Percentiles rank a stretch among this genome's conserved stretches.
phyloP scores from a whole-genome alignment of 2,329 filamentous ascomycete genomes.

The Fusarium papillatum region DNA sequence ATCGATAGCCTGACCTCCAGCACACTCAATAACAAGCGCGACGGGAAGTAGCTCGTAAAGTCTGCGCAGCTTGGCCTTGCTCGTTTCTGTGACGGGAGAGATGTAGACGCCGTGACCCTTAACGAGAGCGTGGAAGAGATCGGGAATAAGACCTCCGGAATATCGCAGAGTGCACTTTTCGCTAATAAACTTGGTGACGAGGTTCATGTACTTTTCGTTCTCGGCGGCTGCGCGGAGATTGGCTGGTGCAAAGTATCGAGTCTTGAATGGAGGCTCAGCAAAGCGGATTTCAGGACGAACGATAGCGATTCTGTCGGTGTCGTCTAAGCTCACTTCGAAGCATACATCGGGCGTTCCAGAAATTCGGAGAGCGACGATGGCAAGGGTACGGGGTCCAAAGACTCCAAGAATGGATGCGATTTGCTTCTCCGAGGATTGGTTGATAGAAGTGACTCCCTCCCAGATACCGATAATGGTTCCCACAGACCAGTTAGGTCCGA shows the following conservation, averaged over 20 bases:
- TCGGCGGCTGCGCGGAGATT: conserved; percentile 71
- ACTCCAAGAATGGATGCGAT: conserved; percentile 66
- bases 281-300: conserved; percentile 58
- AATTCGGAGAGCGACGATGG: conserved; percentile 66
- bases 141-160: conserved; percentile 71
- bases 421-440: conserved; percentile 56
- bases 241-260: conserved; percentile 73
- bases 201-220: conserved; percentile 59
- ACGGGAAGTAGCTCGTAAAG: conserved; percentile 72
- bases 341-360: conserved; percentile 56
- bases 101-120: conserved; percentile 74
- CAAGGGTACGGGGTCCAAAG: conserved; percentile 68
- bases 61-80: conserved; percentile 68
- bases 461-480: conserved; percentile 73
- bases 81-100: conserved; percentile 65
- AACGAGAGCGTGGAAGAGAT: conserved; percentile 69
- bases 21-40: conserved; percentile 72
- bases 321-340: conserved; percentile 64
- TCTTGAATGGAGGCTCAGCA: conserved; percentile 54
- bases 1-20: conserved; percentile 68
- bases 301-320: conserved; percentile 49
- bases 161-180: conserved; percentile 72
- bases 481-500: conserved; percentile 70
- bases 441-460: conserved; percentile 62
- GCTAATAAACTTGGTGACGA: conserved; percentile 64